These are phyloP conservation scores for Mercurialis annua DNA, from an alignment of 345 rosid genomes.

Conservation along the genomic window DNA sequence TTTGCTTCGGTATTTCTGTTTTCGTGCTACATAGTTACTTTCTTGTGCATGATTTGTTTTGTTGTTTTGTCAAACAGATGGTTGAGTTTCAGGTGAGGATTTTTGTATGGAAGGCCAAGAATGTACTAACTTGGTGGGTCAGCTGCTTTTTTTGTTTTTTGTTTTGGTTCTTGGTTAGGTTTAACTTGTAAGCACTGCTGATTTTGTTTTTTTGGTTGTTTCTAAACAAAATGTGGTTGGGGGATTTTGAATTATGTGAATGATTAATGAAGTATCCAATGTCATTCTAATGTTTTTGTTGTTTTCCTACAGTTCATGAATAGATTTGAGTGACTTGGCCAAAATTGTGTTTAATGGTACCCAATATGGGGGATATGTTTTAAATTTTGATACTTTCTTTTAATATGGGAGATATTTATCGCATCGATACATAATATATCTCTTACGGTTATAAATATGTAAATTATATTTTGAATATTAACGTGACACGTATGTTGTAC, in stretches of 20 bases:
- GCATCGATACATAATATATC: too few species aligned
- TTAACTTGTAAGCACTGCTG: not conserved
- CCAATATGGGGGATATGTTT: slow-evolving; percentile 5
- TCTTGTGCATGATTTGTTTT: not conserved
- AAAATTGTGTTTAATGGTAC: slow-evolving; percentile 15
- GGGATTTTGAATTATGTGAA: slow-evolving; percentile 7
- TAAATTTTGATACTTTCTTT: slow-evolving; percentile 9
- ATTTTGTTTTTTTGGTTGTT: not conserved
- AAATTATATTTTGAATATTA: too few species aligned
- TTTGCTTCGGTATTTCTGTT: not conserved
- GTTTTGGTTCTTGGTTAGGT: too few species aligned
- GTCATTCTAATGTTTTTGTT: slow-evolving; percentile 9
- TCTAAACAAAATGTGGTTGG: slow-evolving; percentile 12
- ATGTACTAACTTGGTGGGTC: slow-evolving; percentile 21
- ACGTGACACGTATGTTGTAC: too few species aligned
- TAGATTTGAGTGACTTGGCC: slow-evolving; percentile 17
- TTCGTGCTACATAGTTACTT: not conserved
- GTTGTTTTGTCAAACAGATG: slow-evolving; percentile 27
- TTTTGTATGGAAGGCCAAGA: slow-evolving; percentile 15
- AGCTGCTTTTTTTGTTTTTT: slow-evolving; percentile 9
- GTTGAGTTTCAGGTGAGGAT: slow-evolving; percentile 25
- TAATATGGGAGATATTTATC: too few species aligned
- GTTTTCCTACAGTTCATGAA: slow-evolving; percentile 13
- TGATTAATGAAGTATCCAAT: slow-evolving; percentile 26
- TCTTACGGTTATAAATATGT: too few species aligned